Evolutionary conservation across 805 yeast genomes (phyloP).

Genomic region (Schwanniomyces polymorphus): DNA sequence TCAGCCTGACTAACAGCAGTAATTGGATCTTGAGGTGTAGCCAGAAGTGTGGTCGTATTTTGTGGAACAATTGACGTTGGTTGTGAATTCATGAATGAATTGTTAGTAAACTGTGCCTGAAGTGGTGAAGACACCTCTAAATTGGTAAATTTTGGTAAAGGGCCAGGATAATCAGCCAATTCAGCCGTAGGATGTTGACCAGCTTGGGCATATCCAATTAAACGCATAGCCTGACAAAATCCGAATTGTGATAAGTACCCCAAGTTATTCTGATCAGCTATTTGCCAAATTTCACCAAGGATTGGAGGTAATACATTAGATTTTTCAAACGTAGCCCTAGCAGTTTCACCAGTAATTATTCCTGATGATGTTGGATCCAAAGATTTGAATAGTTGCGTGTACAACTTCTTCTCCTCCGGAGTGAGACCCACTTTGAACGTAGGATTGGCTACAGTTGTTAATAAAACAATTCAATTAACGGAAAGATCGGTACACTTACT

Average conservation of each 20-base stretch:
- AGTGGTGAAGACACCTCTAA: slow-evolving; percentile 24
- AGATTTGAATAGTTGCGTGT: slow-evolving; percentile 72
- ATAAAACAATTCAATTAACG: neutral
- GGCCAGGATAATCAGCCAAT: slow-evolving; percentile 59
- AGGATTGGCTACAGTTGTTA: slow-evolving; percentile 19
- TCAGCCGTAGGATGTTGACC: slow-evolving; percentile 57
- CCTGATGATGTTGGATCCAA: slow-evolving; percentile 81
- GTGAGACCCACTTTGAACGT: slow-evolving; percentile 52
- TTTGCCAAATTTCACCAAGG: slow-evolving; percentile 91
- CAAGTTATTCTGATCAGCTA: slow-evolving; percentile 84
- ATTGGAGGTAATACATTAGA: slow-evolving; percentile 77
- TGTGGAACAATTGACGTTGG: slow-evolving; percentile 38
- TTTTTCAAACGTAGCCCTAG: slow-evolving; percentile 79
- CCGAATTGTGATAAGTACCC: slow-evolving; percentile 83
- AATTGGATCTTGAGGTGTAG: slow-evolving; percentile 32
- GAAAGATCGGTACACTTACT: slow-evolving; percentile 2
- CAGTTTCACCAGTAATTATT: slow-evolving; percentile 82
- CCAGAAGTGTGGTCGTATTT: slow-evolving; percentile 29
- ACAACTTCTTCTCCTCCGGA: slow-evolving; percentile 73
- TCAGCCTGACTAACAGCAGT: slow-evolving; percentile 60
- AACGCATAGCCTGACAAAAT: slow-evolving; percentile 82
- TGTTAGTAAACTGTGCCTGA: slow-evolving; percentile 36
- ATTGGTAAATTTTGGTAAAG: slow-evolving; percentile 59
- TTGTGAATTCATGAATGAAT: slow-evolving; percentile 42
- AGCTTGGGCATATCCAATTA: slow-evolving; percentile 82